A percentile compares a stretch with the other conserved stretches of the same genome.
These are phyloP conservation scores for Talinum fruticosum DNA, from an alignment of 148 eudicot species.

Conservation along the genomic window DNA sequence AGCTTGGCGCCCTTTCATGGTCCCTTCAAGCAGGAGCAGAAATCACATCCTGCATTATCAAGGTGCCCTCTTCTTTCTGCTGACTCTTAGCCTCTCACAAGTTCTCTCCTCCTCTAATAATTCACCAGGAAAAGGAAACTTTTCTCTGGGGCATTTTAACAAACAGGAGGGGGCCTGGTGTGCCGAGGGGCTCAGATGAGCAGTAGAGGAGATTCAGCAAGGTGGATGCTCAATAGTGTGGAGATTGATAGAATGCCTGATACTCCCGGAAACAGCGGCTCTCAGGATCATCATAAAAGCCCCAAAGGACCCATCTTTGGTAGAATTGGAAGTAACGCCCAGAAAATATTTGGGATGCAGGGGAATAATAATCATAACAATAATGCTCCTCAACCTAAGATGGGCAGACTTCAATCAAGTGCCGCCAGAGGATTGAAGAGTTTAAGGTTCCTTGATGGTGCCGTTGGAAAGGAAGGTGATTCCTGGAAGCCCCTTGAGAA, in stretches of 20 bases:
- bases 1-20: not conserved
- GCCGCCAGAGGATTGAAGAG: slow-evolving; percentile 66
- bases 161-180: not conserved
- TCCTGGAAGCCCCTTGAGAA: slow-evolving; percentile 70
- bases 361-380: not conserved
- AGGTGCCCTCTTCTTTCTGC: not conserved
- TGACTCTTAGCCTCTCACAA: not conserved
- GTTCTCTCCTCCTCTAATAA: too few species aligned
- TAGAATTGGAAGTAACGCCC: slow-evolving; percentile 27
- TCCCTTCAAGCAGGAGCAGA: slow-evolving; percentile 1
- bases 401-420: slow-evolving; percentile 46
- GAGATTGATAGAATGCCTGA: slow-evolving; percentile 27
- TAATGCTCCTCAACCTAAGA: slow-evolving; percentile 27
- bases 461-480: slow-evolving; percentile 69
- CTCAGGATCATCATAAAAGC: slow-evolving; percentile 4
- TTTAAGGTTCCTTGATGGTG: slow-evolving; percentile 66
- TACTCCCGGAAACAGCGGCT: not conserved
- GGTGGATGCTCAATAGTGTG: slow-evolving; percentile 34
- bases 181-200: slow-evolving; percentile 17
- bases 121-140: not conserved
- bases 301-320: slow-evolving; percentile 10
- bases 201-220: slow-evolving; percentile 25
- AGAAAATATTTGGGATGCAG: slow-evolving; percentile 28
- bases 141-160: not conserved
- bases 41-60: not conserved